Conservation (phyloP, 352 stramenopile genomes). For the Phytophthora tubulina region DNA sequence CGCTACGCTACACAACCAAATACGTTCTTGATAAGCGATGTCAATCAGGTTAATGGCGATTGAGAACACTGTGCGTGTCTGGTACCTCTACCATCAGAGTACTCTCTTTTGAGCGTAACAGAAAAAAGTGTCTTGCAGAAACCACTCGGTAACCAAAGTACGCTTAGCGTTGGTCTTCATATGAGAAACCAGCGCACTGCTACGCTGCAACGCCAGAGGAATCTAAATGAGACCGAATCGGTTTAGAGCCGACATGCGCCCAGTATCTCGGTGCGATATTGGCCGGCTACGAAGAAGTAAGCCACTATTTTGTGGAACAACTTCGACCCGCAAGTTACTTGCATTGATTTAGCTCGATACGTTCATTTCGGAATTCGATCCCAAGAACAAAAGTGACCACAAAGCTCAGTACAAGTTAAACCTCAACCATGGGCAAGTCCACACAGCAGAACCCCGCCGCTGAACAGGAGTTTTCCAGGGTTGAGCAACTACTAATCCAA, state of each 20-base stretch:
- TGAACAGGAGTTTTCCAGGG: constrained; percentile 28
- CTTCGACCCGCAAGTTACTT: not conserved
- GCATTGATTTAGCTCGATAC: not conserved
- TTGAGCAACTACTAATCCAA: constrained; percentile 28
- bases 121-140: too few relatives aligned
- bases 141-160: too few relatives aligned
- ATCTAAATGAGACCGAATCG: too few relatives aligned
- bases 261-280: constrained; percentile 2
- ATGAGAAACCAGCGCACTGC: too few relatives aligned
- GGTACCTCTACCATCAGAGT: too few relatives aligned
- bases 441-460: constrained; percentile 5
- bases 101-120: too few relatives aligned
- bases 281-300: constrained; percentile 2
- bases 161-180: too few relatives aligned
- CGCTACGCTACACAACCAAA: too few relatives aligned
- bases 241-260: not conserved
- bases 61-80: too few relatives aligned
- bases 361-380: constrained; percentile 24
- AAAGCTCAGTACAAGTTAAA: not conserved
- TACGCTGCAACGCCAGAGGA: too few relatives aligned
- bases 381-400: not conserved
- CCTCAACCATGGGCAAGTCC: constrained; percentile 34
- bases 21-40: too few relatives aligned
- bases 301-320: constrained; percentile 19
- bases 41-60: too few relatives aligned